phyloP scores from a whole-genome alignment of 345 rosid species.

The Eucalyptus albens region DNA sequence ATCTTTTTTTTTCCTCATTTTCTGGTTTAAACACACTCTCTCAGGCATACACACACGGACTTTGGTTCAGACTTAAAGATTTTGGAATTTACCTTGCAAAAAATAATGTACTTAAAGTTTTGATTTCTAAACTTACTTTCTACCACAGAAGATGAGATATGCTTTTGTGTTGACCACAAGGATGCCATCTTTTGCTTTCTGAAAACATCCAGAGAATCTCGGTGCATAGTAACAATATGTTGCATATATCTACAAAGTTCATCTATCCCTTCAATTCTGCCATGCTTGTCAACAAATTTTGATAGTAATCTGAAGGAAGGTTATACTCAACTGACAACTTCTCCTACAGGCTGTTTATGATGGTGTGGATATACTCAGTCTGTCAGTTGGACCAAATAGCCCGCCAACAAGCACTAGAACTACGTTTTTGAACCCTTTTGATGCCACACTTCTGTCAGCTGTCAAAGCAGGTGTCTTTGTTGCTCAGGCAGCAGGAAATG shows the following conservation, averaged over 20 bases:
- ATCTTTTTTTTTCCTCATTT: background rate
- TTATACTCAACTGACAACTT: background rate
- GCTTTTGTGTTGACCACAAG: background rate
- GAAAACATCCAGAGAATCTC: background rate
- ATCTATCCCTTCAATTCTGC: background rate
- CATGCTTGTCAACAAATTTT: background rate
- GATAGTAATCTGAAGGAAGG: background rate
- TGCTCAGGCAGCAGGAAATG: conserved; percentile 97
- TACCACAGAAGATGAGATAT: background rate
- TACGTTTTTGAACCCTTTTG: conserved; percentile 89
- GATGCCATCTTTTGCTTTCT: background rate
- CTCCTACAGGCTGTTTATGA: conserved; percentile 86
- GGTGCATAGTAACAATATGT: background rate
- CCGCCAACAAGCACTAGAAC: conserved; percentile 85
- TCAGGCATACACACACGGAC: background rate
- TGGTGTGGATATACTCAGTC: conserved; percentile 95
- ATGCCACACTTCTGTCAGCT: conserved; percentile 91
- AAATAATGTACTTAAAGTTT: background rate
- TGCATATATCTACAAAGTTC: background rate
- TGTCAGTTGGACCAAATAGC: conserved; percentile 94
- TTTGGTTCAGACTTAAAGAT: background rate
- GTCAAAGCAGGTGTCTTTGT: conserved; percentile 98
- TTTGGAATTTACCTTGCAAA: background rate
- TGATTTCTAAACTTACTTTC: background rate
- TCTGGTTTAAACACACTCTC: background rate